Evolutionary conservation across 225 moss, liverwort and hornwort species (phyloP).

Genomic region (Bryum argenteum): DNA sequence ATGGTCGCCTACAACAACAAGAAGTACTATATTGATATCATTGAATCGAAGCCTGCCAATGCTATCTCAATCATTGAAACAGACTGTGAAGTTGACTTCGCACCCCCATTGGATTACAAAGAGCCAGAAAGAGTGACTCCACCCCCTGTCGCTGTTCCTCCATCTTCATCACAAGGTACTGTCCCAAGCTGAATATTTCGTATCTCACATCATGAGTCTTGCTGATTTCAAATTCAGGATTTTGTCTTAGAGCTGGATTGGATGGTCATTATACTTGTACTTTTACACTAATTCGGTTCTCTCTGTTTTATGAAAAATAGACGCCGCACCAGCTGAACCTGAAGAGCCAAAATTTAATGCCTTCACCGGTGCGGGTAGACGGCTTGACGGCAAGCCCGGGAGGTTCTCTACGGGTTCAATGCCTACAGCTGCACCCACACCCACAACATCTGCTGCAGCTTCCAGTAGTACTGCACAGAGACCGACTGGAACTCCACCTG

Average conservation of each 20-base stretch:
- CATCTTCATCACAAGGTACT: slow-evolving; percentile 76
- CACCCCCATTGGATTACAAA: slow-evolving; percentile 96
- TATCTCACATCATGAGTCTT: slow-evolving; percentile 2
- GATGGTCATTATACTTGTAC: slow-evolving; percentile 7
- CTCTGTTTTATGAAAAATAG: slow-evolving; percentile 16
- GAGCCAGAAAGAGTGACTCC: slow-evolving; percentile 85
- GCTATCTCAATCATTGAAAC: slow-evolving; percentile 99
- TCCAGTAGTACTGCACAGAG: slow-evolving; percentile 43
- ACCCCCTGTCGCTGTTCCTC: slow-evolving; percentile 58
- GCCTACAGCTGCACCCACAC: slow-evolving; percentile 38
- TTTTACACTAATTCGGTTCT: background rate
- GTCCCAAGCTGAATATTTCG: background rate
- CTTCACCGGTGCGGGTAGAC: slow-evolving; percentile 83
- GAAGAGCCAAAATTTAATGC: slow-evolving; percentile 80
- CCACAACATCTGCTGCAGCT: slow-evolving; percentile 39
- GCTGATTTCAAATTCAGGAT: background rate
- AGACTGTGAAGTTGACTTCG: slow-evolving; percentile 99
- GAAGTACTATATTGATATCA: slow-evolving; percentile 96
- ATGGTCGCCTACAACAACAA: slow-evolving; percentile 99
- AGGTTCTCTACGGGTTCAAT: slow-evolving; percentile 57
- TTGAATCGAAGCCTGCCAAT: slow-evolving; percentile 91
- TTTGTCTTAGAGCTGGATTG: slow-evolving; percentile 1
- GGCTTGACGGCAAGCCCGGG: slow-evolving; percentile 94
- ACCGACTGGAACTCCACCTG: slow-evolving; percentile 60
- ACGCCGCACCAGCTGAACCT: slow-evolving; percentile 54